phyloP scores from a whole-genome alignment of 441 rosid genomes.

The Hura crepitans region DNA sequence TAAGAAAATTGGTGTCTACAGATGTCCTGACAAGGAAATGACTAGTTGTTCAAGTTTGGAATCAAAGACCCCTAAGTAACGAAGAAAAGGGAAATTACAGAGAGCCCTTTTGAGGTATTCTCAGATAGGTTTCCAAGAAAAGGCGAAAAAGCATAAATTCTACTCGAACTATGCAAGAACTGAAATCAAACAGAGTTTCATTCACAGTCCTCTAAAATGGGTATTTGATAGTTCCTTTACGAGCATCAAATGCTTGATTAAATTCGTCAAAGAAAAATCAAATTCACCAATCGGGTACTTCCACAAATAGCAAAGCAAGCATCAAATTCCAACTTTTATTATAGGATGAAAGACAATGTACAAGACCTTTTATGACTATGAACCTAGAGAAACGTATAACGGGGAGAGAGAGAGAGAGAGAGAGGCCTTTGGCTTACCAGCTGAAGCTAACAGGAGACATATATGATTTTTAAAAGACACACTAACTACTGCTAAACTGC shows the following conservation, averaged over 20 bases:
- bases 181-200: constrained; percentile 36
- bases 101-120: constrained; percentile 50
- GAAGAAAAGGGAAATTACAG: constrained; percentile 28
- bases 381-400: constrained; percentile 26
- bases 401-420: constrained; percentile 27
- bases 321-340: constrained; percentile 53
- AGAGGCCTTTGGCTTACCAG: constrained; percentile 39
- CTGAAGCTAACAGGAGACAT: constrained; percentile 47
- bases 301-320: constrained; percentile 48
- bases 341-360: constrained; percentile 32
- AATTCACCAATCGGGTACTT: constrained; percentile 43
- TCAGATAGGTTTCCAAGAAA: constrained; percentile 38
- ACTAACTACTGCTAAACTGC: constrained; percentile 66
- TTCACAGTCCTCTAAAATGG: constrained; percentile 37
- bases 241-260: constrained; percentile 58
- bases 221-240: constrained; percentile 29
- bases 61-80: constrained; percentile 35
- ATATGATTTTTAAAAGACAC: constrained; percentile 45
- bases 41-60: constrained; percentile 29
- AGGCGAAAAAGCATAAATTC: constrained; percentile 48
- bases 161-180: constrained; percentile 41
- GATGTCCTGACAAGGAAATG: constrained; percentile 15
- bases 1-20: constrained; percentile 10
- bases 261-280: constrained; percentile 35
- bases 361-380: constrained; percentile 26